Evolutionary conservation across 169 alveolate genomes (phyloP).

Genomic region (Blepharisma undulans): DNA sequence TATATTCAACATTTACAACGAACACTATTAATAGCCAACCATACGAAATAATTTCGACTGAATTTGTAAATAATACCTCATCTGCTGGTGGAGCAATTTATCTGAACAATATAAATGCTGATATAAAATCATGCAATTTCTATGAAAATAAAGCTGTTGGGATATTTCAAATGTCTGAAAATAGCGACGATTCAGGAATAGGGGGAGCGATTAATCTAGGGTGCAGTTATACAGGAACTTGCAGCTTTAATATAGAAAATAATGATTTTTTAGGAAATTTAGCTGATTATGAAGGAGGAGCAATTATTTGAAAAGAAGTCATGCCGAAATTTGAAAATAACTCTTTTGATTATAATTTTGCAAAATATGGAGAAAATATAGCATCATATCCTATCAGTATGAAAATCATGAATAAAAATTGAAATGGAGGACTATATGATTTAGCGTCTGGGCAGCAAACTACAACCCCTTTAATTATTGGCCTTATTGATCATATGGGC

Average conservation of each 20-base stretch:
- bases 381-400: background rate
- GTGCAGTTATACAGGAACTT: too few species aligned
- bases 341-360: background rate
- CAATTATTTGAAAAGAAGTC: too few species aligned
- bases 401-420: background rate
- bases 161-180: too few species aligned
- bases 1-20: too few species aligned
- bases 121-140: background rate
- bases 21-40: too few species aligned
- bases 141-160: background rate
- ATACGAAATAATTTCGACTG: background rate
- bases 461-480: background rate
- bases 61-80: background rate
- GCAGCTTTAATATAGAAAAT: too few species aligned
- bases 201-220: too few species aligned
- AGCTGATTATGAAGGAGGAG: too few species aligned
- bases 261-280: too few species aligned
- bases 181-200: too few species aligned
- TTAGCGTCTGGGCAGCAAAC: background rate
- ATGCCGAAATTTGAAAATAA: too few species aligned
- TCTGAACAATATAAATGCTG: background rate
- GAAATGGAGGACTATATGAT: too few species aligned
- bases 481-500: background rate
- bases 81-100: background rate
- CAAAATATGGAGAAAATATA: constrained; percentile 16